Conservation (phyloP, 2,329 filamentous ascomycete species). For the Herpotrichia juniperi region DNA sequence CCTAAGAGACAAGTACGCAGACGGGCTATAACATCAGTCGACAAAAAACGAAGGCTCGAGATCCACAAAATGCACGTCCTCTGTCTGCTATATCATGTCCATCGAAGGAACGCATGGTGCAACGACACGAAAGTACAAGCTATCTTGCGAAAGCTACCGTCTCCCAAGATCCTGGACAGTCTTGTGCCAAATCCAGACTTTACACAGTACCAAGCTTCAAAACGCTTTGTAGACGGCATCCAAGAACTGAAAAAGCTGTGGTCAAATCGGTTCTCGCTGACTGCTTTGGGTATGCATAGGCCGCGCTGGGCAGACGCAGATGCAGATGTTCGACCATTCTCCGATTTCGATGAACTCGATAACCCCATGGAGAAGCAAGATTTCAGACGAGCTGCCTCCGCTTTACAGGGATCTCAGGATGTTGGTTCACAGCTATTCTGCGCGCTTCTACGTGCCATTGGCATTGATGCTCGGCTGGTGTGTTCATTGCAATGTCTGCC, state of each 20-base stretch:
- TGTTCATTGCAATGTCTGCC: constrained; percentile 87
- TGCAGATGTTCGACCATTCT: constrained; percentile 59
- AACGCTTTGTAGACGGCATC: constrained; percentile 81
- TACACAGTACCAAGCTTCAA: constrained; percentile 76
- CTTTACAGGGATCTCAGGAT: constrained; percentile 81
- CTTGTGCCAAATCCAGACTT: constrained; percentile 72
- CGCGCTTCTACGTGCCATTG: constrained; percentile 80
- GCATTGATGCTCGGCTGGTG: constrained; percentile 80
- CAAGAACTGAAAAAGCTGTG: constrained; percentile 71
- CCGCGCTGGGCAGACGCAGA: constrained; percentile 74
- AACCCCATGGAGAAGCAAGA: constrained; percentile 71
- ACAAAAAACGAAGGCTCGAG: constrained; percentile 68
- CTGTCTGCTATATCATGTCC: constrained; percentile 79
- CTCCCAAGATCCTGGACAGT: constrained; percentile 68
- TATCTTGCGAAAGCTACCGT: constrained; percentile 59
- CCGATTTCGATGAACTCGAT: constrained; percentile 66
- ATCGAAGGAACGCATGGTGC: constrained; percentile 85
- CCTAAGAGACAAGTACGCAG: constrained; percentile 47
- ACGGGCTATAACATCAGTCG: constrained; percentile 61
- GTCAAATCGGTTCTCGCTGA: constrained; percentile 72
- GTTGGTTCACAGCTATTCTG: constrained; percentile 91
- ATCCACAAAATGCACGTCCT: constrained; percentile 88
- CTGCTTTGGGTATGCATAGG: constrained; percentile 54
- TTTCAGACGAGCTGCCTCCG: constrained; percentile 73
- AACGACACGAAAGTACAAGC: constrained; percentile 75